A percentile compares a stretch with the other conserved stretches of the same genome.
These are phyloP conservation scores for Aspergillus sp. DNA, from an alignment of 2,329 filamentous ascomycete species.

Conservation along the genomic window DNA sequence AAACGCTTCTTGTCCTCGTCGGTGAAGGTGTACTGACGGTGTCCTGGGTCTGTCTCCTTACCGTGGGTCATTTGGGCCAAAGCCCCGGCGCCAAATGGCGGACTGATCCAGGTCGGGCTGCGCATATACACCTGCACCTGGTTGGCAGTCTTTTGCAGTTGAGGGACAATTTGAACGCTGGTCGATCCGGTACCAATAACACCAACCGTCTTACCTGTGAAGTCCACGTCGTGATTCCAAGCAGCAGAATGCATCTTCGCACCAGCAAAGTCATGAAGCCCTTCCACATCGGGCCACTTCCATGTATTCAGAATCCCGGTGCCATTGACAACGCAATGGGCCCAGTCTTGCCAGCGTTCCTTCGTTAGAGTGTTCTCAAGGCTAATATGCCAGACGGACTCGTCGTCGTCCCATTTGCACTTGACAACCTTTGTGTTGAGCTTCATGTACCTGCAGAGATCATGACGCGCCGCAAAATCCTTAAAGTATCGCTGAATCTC, in stretches of 20 bases:
- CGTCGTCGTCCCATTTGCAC: constrained; percentile 11
- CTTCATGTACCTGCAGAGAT: constrained; percentile 20
- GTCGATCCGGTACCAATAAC: constrained; percentile 29
- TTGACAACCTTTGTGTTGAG: constrained; percentile 6
- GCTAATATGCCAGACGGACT: constrained; percentile 13
- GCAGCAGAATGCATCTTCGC: constrained; percentile 38
- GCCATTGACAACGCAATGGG: constrained; percentile 7
- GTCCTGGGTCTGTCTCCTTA: not conserved
- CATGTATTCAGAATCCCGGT: constrained; percentile 33
- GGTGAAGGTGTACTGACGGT: constrained; percentile 6
- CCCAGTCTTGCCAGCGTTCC: not conserved
- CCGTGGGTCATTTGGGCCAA: not conserved
- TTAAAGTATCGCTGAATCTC: constrained; percentile 18
- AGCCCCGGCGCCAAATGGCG: not conserved
- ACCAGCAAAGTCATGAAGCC: constrained; percentile 43
- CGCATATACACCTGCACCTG: constrained; percentile 7
- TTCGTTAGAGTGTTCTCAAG: constrained; percentile 10
- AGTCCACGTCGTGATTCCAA: constrained; percentile 32
- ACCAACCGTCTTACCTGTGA: constrained; percentile 24
- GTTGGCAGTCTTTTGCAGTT: constrained; percentile 11
- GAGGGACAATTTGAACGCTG: constrained; percentile 32
- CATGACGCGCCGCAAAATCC: constrained; percentile 16
- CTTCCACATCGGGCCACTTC: constrained; percentile 44
- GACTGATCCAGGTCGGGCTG: constrained; percentile 7
- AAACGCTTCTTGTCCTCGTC: constrained; percentile 20